Base-by-base conservation (phyloP, 2,329 filamentous ascomycete genomes). In the Alternaria brassicicola region DNA sequence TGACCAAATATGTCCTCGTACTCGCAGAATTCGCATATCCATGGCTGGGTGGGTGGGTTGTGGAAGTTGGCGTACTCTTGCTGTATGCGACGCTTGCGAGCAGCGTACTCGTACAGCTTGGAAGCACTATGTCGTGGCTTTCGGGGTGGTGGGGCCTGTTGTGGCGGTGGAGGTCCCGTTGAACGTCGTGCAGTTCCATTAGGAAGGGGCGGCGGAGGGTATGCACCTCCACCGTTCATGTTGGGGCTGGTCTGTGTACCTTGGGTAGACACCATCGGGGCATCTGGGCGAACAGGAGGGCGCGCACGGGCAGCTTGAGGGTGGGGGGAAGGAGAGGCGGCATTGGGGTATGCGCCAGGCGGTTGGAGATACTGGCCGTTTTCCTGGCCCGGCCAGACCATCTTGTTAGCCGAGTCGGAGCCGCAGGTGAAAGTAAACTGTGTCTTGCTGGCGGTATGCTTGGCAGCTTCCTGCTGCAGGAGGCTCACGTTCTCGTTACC, bases 21-120 rank as follows among this genome's bases (percentile, higher is more conserved):
- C 77, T 99, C 95, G 81, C 95, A 99, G 75, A 98, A 98, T 72
- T 97, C 92, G 79, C 95, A 99, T 45, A 98, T 93, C 91, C 93
- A 98, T 49, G 93, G 85, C 61, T 97, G 91, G 64, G 92, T 89
- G 0, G 90, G 90, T 1, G 91, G 89, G 69, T 91, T 88, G 68
- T 90, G 88, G 61, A 86, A 87, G 75, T 95, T 96, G 55, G 86
- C 85, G 64, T 90, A 89, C 68, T 91, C 86, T 60, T 95, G 91
- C 70, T 91, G 85, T 45, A 91, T 85, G 58, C 89, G 89, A 6
- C 95, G 89, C 64, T 92, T 87, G 23, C 88, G 87, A 25, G 92
- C 93, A 57, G 93, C 92, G 61, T 87, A 79, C 1, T 86, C 82
- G 64, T 95, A 91, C 46, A 94, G 87, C 73, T 89, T 91, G 28